Base-by-base conservation (phyloP, 2,329 filamentous ascomycete genomes). In the Parascedosporium putredinis region DNA sequence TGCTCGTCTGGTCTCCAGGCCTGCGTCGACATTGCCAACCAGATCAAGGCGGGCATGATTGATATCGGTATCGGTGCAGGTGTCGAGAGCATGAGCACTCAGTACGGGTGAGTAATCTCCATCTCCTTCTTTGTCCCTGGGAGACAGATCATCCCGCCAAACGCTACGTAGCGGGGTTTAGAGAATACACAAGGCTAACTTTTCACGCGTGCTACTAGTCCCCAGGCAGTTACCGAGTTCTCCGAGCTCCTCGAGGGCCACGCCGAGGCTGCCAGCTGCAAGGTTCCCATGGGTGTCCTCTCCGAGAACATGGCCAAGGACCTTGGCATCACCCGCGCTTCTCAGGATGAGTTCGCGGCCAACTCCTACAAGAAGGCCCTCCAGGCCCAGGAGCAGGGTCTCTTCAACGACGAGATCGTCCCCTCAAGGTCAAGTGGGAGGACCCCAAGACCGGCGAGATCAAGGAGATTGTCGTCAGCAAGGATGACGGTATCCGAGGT, bases 271-370 rank as follows among this genome's bases (percentile, higher is more conserved):
- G 86, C 86, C 61, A 94, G 96, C 78, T 98, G 93, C 82, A 96
- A 95, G 73, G 91, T 97, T 3, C 84, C 89, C 65, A 97, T 97
- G 93, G 91, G 91, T 59, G 79, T 89, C 9, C 75, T 97, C 46
- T 95, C 88, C 24, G 93, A 98, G 70, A 69, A 91, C 62, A 96
- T 97, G 91, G 93, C 91, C 58, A 86, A 88, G 69, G 88, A 89
- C 64, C 81, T 84, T 60, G 74, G 76, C 52, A 79, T 97, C 62
- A 62, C 72, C 51, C 84, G 93, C 54, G 70, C 74, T 9, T 72
- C 77, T 48, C 93, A 97, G 69, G 93, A 98, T 65, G 79, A 80
- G n/a, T 98, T 97, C 66, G 93, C 93, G 12, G 91, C 91, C n/a
- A 70, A 75, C 3, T 95, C 88, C 36, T 97, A 95, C 76, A 83